phyloP scores from a whole-genome alignment of 108 stramenopile species.

The Poteriospumella lacustris region DNA sequence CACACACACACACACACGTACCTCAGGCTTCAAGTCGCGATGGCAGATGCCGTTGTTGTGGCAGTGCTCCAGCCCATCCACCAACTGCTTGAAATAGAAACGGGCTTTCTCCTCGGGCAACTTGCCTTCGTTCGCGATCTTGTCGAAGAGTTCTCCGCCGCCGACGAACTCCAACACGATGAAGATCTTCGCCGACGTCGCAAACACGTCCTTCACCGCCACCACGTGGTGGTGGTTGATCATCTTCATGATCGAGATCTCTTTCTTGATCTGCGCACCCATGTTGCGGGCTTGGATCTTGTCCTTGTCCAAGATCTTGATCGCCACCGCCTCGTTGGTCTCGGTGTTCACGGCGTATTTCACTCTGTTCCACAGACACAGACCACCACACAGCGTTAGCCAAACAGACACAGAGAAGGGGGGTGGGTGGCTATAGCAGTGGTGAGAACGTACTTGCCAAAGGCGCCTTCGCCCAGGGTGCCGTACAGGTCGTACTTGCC shows the following conservation, averaged over 20 bases:
- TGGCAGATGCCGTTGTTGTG: constrained; percentile 63
- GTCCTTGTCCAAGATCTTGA: constrained; percentile 76
- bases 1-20: not conserved
- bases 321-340: constrained; percentile 45
- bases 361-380: constrained; percentile 1
- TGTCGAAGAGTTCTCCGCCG: constrained; percentile 75
- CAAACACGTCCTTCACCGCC: constrained; percentile 68
- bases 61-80: constrained; percentile 64
- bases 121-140: constrained; percentile 59
- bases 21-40: constrained; percentile 58
- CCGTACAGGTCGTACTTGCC: constrained; percentile 57
- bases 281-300: constrained; percentile 76
- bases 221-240: constrained; percentile 71
- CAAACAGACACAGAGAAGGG: not conserved
- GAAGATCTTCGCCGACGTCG: constrained; percentile 75
- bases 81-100: constrained; percentile 68
- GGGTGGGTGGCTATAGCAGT: not conserved
- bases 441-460: constrained; percentile 45
- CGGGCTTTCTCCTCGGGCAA: constrained; percentile 66
- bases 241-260: constrained; percentile 72
- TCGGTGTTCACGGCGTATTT: constrained; percentile 56
- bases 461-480: constrained; percentile 60
- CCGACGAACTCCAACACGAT: constrained; percentile 76
- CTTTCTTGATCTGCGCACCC: constrained; percentile 76
- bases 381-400: not conserved